Percentiles rank a stretch among this genome's conserved stretches.
Conservation (phyloP, 495 filamentous ascomycete species). For the Saxophila tyrrhenica region DNA sequence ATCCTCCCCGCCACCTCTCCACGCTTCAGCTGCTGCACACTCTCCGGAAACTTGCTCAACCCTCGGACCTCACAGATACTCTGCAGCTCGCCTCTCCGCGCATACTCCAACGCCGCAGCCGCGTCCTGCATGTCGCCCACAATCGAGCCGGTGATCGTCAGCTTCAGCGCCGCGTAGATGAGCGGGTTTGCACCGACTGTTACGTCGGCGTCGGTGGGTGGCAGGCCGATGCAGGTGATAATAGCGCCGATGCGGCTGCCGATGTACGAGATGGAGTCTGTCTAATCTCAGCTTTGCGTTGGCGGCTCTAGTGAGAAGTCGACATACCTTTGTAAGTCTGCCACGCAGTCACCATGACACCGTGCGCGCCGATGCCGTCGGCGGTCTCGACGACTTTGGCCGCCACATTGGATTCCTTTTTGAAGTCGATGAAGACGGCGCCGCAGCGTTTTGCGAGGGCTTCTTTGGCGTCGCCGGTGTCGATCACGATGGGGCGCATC, state of each 20-base stretch:
- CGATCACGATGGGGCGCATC: conserved; percentile 41
- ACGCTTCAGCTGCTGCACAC: conserved; percentile 27
- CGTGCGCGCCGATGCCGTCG: conserved; percentile 39
- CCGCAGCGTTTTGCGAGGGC: conserved; percentile 35
- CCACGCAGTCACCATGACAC: conserved; percentile 40
- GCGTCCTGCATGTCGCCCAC: conserved; percentile 39
- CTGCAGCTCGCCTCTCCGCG: conserved; percentile 32
- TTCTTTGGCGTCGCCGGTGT: conserved; percentile 35
- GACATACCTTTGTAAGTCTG: conserved; percentile 35
- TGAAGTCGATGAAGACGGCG: conserved; percentile 42
- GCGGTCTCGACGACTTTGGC: conserved; percentile 33
- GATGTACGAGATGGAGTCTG: conserved; percentile 24
- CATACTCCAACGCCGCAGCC: conserved; percentile 37
- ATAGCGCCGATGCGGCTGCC: conserved; percentile 34
- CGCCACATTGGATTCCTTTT: conserved; percentile 27
- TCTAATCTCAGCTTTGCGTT: neutral
- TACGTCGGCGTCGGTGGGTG: conserved; percentile 22
- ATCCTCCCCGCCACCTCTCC: conserved; percentile 40
- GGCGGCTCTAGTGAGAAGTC: too few relatives aligned
- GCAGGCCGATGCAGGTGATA: conserved; percentile 39
- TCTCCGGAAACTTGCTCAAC: conserved; percentile 25
- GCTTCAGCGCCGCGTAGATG: conserved; percentile 33
- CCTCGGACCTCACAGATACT: conserved; percentile 27
- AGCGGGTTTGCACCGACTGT: conserved; percentile 34
- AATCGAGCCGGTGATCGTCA: conserved; percentile 36